A percentile compares a stretch with the other conserved stretches of the same genome.
These are phyloP conservation scores for Colletotrichum sp. DNA, from an alignment of 2,329 filamentous ascomycete genomes.

Conservation along the genomic window DNA sequence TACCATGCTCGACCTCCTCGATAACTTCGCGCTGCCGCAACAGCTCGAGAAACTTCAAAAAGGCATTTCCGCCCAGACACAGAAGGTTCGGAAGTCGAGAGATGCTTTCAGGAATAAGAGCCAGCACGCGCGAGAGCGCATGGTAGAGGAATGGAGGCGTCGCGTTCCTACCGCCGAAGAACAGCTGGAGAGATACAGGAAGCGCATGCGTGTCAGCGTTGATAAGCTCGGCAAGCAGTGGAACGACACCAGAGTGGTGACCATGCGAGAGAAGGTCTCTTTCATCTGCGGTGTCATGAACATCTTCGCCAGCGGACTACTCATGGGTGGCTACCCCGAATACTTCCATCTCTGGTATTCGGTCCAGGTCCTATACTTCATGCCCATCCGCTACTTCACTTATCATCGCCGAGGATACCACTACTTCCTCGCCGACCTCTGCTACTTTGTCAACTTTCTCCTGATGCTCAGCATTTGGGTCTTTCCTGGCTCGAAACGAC, in stretches of 20 bases:
- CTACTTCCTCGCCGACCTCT: slow-evolving; percentile 96
- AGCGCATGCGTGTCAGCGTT: slow-evolving; percentile 86
- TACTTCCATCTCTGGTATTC: slow-evolving; percentile 96
- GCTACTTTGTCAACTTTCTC: slow-evolving; percentile 96
- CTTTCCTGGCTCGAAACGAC: slow-evolving; percentile 86
- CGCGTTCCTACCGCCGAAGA: slow-evolving; percentile 88
- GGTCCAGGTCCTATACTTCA: slow-evolving; percentile 86
- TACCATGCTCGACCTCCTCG: slow-evolving; percentile 89
- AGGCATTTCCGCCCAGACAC: slow-evolving; percentile 80
- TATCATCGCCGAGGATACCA: slow-evolving; percentile 93
- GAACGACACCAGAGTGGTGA: slow-evolving; percentile 90
- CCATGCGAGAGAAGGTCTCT: slow-evolving; percentile 88
- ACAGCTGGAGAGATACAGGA: slow-evolving; percentile 88
- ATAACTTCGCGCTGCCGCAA: slow-evolving; percentile 90
- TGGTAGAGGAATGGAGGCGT: slow-evolving; percentile 91
- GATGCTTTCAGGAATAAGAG: slow-evolving; percentile 80
- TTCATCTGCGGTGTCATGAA: slow-evolving; percentile 98
- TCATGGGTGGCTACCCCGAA: slow-evolving; percentile 85
- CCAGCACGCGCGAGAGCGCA: slow-evolving; percentile 80
- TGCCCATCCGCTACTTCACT: slow-evolving; percentile 92
- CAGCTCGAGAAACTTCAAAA: slow-evolving; percentile 90
- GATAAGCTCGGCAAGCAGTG: slow-evolving; percentile 84
- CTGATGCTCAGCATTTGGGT: slow-evolving; percentile 84
- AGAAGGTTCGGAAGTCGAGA: slow-evolving; percentile 83
- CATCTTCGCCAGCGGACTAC: slow-evolving; percentile 94